These are phyloP conservation scores for Suhomyces taliae DNA, from an alignment of 1,139 yeast genomes.

Conservation along the genomic window DNA sequence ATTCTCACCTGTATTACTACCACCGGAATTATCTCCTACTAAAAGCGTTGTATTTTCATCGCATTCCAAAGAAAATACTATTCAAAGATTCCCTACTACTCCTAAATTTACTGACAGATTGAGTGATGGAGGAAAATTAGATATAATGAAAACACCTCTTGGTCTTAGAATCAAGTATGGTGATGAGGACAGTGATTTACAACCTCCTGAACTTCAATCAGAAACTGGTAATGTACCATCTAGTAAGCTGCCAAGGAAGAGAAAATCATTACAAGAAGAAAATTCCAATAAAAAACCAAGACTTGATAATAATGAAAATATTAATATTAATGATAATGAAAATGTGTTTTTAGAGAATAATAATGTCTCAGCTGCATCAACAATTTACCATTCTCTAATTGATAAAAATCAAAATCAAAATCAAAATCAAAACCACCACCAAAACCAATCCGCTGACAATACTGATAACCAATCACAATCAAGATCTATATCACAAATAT, in stretches of 20 bases:
- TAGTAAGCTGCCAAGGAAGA: conserved; percentile 3
- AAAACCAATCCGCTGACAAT: conserved; percentile 17
- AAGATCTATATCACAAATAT: conserved; percentile 31
- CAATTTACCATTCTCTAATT: conserved; percentile 31
- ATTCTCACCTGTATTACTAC: conserved; percentile 26
- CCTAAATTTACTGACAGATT: conserved; percentile 35
- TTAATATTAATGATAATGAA: conserved; percentile 14
- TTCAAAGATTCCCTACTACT: conserved; percentile 52
- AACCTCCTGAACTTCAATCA: conserved; percentile 30
- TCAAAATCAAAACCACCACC: conserved; percentile 12
- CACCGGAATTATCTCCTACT: conserved; percentile 22
- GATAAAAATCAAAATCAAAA: conserved; percentile 8
- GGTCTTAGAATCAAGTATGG: conserved; percentile 24
- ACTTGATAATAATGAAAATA: neutral
- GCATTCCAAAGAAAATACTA: conserved; percentile 25
- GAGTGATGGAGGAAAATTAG: conserved; percentile 16
- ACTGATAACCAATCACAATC: conserved; percentile 24
- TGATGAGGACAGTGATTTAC: conserved; percentile 35
- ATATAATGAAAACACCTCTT: conserved; percentile 27
- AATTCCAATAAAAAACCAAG: neutral
- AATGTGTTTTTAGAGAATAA: conserved; percentile 36
- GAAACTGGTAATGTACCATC: neutral
- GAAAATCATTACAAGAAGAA: conserved; percentile 1
- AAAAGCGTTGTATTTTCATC: conserved; percentile 10
- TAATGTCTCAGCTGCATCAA: conserved; percentile 26